Conservation (phyloP, 2,329 filamentous ascomycete species). For the Didymella exigua region DNA sequence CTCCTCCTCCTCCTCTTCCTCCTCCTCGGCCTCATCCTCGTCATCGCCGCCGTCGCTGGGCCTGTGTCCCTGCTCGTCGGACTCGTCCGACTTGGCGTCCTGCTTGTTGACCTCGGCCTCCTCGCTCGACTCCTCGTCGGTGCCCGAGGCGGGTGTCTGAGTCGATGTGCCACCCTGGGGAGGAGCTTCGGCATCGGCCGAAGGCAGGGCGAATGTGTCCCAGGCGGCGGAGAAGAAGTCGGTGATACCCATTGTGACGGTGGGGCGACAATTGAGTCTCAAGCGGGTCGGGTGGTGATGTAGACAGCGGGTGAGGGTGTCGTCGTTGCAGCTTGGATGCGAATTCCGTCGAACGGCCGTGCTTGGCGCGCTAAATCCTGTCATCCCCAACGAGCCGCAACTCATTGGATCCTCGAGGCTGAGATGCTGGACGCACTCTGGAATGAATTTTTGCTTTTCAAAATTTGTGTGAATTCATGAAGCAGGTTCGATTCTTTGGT, state of each 20-base stretch:
- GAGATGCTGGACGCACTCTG: not conserved
- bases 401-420: conserved; percentile 25
- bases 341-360: conserved; percentile 22
- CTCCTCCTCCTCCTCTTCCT: conserved; percentile 82
- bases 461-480: not conserved
- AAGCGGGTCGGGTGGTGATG: conserved; percentile 26
- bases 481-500: not conserved
- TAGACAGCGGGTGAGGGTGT: conserved; percentile 28
- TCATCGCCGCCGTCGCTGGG: conserved; percentile 51
- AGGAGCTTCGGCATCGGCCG: conserved; percentile 54
- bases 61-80: conserved; percentile 56
- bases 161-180: conserved; percentile 49
- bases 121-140: conserved; percentile 50
- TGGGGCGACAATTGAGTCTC: conserved; percentile 41
- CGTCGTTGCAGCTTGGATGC: conserved; percentile 22
- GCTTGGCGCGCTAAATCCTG: conserved; percentile 28
- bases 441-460: too few species aligned
- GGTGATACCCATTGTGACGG: conserved; percentile 63
- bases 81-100: conserved; percentile 48
- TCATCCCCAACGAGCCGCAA: conserved; percentile 29
- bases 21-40: conserved; percentile 66
- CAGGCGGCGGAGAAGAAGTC: conserved; percentile 69
- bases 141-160: conserved; percentile 48
- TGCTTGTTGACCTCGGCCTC: conserved; percentile 53
- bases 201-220: conserved; percentile 64